phyloP scores from a whole-genome alignment of 1,284 basidiomycete species.

The Puccinia novopanici region DNA sequence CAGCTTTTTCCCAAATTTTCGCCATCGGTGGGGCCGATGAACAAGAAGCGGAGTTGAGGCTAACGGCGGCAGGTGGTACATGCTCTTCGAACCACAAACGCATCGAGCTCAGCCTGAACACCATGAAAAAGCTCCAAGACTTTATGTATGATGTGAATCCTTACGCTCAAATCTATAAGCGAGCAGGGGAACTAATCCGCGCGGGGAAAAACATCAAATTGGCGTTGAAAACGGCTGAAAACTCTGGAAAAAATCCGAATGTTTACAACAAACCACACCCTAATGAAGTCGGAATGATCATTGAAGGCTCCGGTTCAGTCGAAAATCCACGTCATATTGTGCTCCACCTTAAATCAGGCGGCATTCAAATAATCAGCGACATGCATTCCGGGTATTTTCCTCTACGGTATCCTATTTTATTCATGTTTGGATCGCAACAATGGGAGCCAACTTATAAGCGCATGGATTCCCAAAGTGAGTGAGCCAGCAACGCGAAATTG shows the following conservation, averaged over 20 bases:
- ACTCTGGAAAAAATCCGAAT: neutral
- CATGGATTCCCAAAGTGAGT: neutral
- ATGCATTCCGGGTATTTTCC: too few species aligned
- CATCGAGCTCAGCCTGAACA: too few species aligned
- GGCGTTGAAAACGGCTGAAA: too few species aligned
- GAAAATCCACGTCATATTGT: neutral
- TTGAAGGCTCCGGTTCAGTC: neutral
- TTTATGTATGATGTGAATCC: too few species aligned
- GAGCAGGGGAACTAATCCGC: neutral
- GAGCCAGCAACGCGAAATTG: neutral
- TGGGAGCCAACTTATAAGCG: too few species aligned
- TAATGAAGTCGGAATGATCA: neutral
- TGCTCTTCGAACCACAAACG: too few species aligned
- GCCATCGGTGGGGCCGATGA: neutral
- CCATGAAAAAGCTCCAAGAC: too few species aligned
- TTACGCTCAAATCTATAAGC: too few species aligned
- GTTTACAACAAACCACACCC: neutral
- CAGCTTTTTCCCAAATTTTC: slow-evolving; percentile 16
- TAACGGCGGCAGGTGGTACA: neutral
- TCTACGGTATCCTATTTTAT: too few species aligned
- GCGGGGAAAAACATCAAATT: neutral
- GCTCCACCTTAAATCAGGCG: neutral
- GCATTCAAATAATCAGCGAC: neutral
- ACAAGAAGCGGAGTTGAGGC: neutral
- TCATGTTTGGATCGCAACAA: too few species aligned